Conservation (phyloP, 768 basidiomycete genomes). For the Melanogaster broomeanus region DNA sequence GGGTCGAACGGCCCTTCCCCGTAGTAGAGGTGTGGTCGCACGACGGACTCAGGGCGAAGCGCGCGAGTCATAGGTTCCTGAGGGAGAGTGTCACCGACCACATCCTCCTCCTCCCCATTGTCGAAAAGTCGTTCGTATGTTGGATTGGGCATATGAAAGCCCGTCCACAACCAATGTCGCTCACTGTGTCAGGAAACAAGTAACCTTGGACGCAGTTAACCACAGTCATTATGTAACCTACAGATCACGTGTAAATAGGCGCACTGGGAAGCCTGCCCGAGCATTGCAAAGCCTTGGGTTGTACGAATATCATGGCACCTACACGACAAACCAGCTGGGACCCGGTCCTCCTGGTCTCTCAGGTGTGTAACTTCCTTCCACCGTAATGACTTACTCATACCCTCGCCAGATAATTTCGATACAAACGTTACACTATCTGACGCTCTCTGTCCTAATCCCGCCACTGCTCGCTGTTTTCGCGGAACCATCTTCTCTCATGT, state of each 20-base stretch:
- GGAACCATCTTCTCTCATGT: slow-evolving; percentile 63
- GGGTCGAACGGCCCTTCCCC: slow-evolving; percentile 77
- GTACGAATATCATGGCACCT: slow-evolving; percentile 31
- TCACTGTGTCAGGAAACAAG: background rate
- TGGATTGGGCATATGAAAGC: slow-evolving; percentile 25
- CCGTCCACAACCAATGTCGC: background rate
- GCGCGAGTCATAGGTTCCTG: slow-evolving; percentile 3
- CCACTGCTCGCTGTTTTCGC: slow-evolving; percentile 77
- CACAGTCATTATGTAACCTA: slow-evolving; percentile 7
- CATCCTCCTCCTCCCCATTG: slow-evolving; percentile 28
- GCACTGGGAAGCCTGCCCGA: background rate
- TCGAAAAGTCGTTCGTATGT: slow-evolving; percentile 33
- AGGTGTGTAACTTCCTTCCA: slow-evolving; percentile 45
- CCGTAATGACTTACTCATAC: background rate
- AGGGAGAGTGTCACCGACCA: slow-evolving; percentile 6
- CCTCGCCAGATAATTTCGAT: slow-evolving; percentile 87
- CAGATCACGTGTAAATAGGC: slow-evolving; percentile 13
- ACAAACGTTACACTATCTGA: slow-evolving; percentile 93
- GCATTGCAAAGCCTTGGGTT: slow-evolving; percentile 1
- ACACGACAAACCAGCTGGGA: slow-evolving; percentile 74
- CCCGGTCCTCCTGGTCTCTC: slow-evolving; percentile 83
- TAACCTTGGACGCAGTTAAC: background rate
- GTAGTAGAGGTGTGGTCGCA: slow-evolving; percentile 54
- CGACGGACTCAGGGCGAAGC: slow-evolving; percentile 8
- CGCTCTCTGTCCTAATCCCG: slow-evolving; percentile 80